Conservation (phyloP, 225 moss, liverwort and hornwort genomes). For the Sphagnum contortum region DNA sequence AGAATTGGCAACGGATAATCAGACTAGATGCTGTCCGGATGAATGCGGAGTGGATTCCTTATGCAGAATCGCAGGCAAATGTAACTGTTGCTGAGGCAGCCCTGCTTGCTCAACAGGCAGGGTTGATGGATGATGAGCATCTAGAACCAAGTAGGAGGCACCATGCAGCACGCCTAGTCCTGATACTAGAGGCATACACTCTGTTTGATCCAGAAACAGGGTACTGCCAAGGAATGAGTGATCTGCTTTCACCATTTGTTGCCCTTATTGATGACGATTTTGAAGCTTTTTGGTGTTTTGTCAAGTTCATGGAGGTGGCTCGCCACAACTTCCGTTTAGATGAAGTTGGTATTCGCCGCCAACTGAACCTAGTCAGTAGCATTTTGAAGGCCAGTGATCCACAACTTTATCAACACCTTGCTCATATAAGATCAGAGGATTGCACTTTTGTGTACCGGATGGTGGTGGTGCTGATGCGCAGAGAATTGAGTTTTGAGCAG, state of each 20-base stretch:
- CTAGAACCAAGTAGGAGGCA: conserved; percentile 77
- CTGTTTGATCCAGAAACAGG: conserved; percentile 82
- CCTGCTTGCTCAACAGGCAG: conserved; percentile 50
- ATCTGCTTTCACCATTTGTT: conserved; percentile 88
- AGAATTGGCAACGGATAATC: conserved; percentile 89
- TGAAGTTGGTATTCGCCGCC: conserved; percentile 80
- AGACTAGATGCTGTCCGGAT: conserved; percentile 88
- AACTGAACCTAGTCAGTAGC: conserved; percentile 60
- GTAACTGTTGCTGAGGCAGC: conserved; percentile 78
- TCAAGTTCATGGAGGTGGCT: conserved; percentile 87
- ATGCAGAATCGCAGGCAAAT: conserved; percentile 70
- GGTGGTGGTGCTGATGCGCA: conserved; percentile 89
- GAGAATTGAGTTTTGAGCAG: conserved; percentile 94
- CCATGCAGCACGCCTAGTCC: conserved; percentile 89
- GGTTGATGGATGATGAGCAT: conserved; percentile 79
- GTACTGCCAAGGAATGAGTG: conserved; percentile 98
- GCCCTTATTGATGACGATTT: conserved; percentile 80
- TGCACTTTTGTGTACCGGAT: conserved; percentile 93
- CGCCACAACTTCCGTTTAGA: conserved; percentile 84
- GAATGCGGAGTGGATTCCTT: conserved; percentile 99
- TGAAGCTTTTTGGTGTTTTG: conserved; percentile 93
- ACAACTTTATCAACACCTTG: conserved; percentile 57
- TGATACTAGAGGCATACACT: conserved; percentile 87
- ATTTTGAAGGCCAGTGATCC: conserved; percentile 64
- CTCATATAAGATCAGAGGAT: conserved; percentile 62